These are phyloP conservation scores for Pseudonectria buxi DNA, from an alignment of 2,329 filamentous ascomycete genomes.

Conservation along the genomic window DNA sequence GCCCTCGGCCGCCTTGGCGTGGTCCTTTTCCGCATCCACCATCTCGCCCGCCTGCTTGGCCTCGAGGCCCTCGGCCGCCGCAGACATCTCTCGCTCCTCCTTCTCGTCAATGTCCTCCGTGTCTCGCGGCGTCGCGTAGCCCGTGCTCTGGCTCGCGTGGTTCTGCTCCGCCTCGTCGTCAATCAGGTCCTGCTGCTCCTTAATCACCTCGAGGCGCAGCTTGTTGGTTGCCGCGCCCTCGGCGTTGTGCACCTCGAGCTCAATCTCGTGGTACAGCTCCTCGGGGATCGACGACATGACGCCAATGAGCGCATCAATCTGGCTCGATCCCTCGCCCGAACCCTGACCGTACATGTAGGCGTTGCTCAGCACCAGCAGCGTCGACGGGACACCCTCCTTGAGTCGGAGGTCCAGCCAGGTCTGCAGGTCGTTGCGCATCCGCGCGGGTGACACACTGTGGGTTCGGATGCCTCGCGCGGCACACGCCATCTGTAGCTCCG, in stretches of 20 bases:
- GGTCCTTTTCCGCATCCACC: constrained; percentile 48
- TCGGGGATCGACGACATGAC: constrained; percentile 94
- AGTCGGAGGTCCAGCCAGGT: constrained; percentile 93
- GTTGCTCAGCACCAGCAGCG: constrained; percentile 89
- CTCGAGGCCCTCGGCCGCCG: constrained; percentile 41
- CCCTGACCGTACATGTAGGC: constrained; percentile 94
- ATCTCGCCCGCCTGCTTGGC: constrained; percentile 48
- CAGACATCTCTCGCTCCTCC: constrained; percentile 59
- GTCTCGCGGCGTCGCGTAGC: constrained; percentile 72
- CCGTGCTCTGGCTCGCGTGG: constrained; percentile 68
- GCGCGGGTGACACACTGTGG: constrained; percentile 81
- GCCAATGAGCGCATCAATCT: constrained; percentile 87
- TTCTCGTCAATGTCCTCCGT: constrained; percentile 92
- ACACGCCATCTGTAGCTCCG: constrained; percentile 86
- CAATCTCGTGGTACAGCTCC: constrained; percentile 98
- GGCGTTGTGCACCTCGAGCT: constrained; percentile 93
- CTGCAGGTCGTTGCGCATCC: constrained; percentile 81
- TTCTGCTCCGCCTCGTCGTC: constrained; percentile 95
- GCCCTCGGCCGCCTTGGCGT: constrained; percentile 23
- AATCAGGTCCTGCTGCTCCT: constrained; percentile 97
- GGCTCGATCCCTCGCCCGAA: constrained; percentile 78
- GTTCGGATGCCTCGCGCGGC: constrained; percentile 88
- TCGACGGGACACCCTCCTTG: constrained; percentile 92
- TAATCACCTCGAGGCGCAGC: constrained; percentile 94
- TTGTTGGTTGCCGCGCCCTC: constrained; percentile 98